Conservation (phyloP, 2,329 filamentous ascomycete genomes). For the Aspergillus ruber region DNA sequence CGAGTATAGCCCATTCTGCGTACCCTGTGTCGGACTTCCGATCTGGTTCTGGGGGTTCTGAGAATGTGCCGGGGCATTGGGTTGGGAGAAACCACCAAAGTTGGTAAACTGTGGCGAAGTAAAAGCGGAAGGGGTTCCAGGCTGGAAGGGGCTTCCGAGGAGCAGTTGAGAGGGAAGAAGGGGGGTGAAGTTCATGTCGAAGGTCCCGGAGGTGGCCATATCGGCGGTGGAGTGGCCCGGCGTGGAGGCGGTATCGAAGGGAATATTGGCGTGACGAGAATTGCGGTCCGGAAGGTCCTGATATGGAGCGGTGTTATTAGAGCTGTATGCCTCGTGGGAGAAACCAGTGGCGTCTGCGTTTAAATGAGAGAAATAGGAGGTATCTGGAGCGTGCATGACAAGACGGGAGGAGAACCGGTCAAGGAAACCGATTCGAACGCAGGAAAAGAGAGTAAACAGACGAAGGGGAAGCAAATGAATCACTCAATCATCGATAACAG, state of each 20-base stretch:
- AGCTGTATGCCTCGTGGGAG: constrained; percentile 85
- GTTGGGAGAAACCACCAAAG: constrained; percentile 68
- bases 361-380: constrained; percentile 71
- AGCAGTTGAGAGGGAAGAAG: constrained; percentile 90
- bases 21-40: constrained; percentile 68
- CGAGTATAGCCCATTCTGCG: constrained; percentile 67
- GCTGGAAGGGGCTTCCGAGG: constrained; percentile 93
- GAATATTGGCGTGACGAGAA: constrained; percentile 74
- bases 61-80: constrained; percentile 46
- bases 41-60: constrained; percentile 56
- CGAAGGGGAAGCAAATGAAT: constrained; percentile 22
- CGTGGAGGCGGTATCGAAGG: constrained; percentile 81
- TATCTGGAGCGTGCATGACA: constrained; percentile 81
- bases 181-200: constrained; percentile 98
- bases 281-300: constrained; percentile 81
- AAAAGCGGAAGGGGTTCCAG: constrained; percentile 84
- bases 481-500: constrained; percentile 11
- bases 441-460: constrained; percentile 1
- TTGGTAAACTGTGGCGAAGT: constrained; percentile 86
- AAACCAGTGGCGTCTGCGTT: constrained; percentile 73
- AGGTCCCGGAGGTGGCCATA: constrained; percentile 80
- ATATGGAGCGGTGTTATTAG: constrained; percentile 60
- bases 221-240: constrained; percentile 58
- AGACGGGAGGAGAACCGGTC: constrained; percentile 47
- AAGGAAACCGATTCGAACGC: constrained; percentile 59